These are phyloP conservation scores for Ascocoryne sarcoides DNA, from an alignment of 2,329 filamentous ascomycete genomes.

Conservation along the genomic window DNA sequence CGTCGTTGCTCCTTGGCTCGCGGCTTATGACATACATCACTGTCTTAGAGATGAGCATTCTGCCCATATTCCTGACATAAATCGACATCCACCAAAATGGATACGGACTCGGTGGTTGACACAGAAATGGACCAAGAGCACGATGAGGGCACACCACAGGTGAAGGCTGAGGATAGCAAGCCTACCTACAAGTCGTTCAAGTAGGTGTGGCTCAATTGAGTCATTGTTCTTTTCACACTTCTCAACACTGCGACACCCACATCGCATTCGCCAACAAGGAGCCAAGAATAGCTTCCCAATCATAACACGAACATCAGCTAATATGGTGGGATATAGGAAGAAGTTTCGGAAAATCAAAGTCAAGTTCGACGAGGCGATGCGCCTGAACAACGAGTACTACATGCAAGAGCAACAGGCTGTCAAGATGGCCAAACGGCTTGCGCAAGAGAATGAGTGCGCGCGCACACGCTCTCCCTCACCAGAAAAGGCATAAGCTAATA, in stretches of 20 bases:
- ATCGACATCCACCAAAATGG: slow-evolving; percentile 4
- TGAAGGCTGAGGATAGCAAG: slow-evolving; percentile 21
- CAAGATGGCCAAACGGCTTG: slow-evolving; percentile 71
- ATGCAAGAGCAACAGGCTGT: slow-evolving; percentile 73
- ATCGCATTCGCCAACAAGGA: background rate
- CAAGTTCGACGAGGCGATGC: slow-evolving; percentile 68
- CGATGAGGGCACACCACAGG: slow-evolving; percentile 3
- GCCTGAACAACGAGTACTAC: slow-evolving; percentile 74
- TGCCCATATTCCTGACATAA: too few relatives aligned
- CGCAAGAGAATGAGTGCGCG: slow-evolving; percentile 92
- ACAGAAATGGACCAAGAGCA: slow-evolving; percentile 11
- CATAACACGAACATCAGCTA: slow-evolving; percentile 27
- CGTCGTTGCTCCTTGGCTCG: too few relatives aligned
- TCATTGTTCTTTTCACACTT: background rate
- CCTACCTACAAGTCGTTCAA: slow-evolving; percentile 32
- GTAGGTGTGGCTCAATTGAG: slow-evolving; percentile 25
- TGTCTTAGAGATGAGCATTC: too few relatives aligned
- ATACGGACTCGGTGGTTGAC: slow-evolving; percentile 8
- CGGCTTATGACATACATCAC: too few relatives aligned
- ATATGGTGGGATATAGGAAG: slow-evolving; percentile 62
- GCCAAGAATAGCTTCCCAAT: background rate
- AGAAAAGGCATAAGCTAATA: slow-evolving; percentile 1
- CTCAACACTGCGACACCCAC: background rate
- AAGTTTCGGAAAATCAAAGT: slow-evolving; percentile 92
- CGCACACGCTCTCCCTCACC: slow-evolving; percentile 25